A percentile compares a stretch with the other conserved stretches of the same genome.
Evolutionary conservation across 73 alveolate species (phyloP).

Genomic region (Breviolum minutum): DNA sequence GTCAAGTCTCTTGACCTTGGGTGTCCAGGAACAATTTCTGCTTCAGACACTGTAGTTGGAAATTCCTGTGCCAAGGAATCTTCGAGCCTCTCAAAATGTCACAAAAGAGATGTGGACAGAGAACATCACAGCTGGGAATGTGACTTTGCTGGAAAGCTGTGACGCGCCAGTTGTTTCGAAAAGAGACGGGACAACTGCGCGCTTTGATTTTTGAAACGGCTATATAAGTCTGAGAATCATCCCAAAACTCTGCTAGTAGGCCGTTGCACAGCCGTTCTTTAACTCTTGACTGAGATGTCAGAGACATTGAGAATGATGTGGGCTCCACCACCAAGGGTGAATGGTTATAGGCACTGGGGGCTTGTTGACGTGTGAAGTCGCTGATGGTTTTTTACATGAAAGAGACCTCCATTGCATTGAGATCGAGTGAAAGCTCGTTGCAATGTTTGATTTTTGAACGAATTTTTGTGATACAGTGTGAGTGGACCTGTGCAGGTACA

Average conservation of each 20-base stretch:
- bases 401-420: too few relatives aligned
- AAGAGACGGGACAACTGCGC: too few relatives aligned
- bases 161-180: background rate
- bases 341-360: conserved; percentile 40
- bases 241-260: too few relatives aligned
- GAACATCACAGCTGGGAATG: conserved; percentile 32
- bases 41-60: background rate
- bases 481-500: conserved; percentile 25
- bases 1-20: too few relatives aligned
- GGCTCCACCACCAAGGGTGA: conserved; percentile 63
- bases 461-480: too few relatives aligned
- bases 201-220: too few relatives aligned
- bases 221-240: too few relatives aligned
- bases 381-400: too few relatives aligned
- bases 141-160: background rate
- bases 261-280: background rate
- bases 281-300: background rate
- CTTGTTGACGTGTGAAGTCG: too few relatives aligned
- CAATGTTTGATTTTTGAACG: too few relatives aligned
- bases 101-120: conserved; percentile 16
- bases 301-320: conserved; percentile 14
- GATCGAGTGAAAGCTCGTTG: too few relatives aligned
- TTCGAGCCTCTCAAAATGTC: conserved; percentile 34
- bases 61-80: background rate
- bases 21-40: background rate